A percentile compares a stretch with the other conserved stretches of the same genome.
Evolutionary conservation across 768 basidiomycete genomes (phyloP).

Genomic region (Crassisporium funariophilum): DNA sequence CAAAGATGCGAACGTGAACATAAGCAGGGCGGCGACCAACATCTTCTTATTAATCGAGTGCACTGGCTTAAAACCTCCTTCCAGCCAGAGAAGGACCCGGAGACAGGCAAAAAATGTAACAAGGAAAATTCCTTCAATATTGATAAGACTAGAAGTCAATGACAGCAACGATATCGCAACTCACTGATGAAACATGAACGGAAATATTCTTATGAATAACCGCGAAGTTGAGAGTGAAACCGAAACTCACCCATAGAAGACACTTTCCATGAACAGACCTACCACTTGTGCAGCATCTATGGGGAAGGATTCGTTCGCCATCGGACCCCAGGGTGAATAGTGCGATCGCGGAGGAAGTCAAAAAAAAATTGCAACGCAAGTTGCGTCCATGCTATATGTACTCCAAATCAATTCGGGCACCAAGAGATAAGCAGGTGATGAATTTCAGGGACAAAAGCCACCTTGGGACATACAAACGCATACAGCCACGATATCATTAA

Average conservation of each 20-base stretch:
- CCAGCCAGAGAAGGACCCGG: constrained; percentile 32
- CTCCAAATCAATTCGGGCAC: no score
- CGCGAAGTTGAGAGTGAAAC: background rate
- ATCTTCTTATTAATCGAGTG: constrained; percentile 33
- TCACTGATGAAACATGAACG: no score
- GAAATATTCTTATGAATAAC: background rate
- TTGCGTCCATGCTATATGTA: no score
- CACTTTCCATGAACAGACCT: constrained; percentile 41
- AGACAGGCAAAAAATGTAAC: constrained; percentile 39
- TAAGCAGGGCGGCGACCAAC: constrained; percentile 37
- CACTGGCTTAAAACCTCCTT: constrained; percentile 28
- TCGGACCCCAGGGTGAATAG: no score
- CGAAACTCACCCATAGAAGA: constrained; percentile 38
- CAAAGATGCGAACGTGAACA: constrained; percentile 42
- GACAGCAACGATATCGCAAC: no score
- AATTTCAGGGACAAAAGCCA: no score
- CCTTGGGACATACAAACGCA: no score
- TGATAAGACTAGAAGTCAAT: constrained; percentile 2
- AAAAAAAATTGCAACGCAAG: no score
- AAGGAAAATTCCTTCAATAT: constrained; percentile 33
- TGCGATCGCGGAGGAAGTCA: no score
- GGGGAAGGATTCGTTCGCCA: constrained; percentile 27
- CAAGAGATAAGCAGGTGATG: no score
- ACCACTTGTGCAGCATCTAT: constrained; percentile 41
- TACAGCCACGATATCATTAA: no score